Evolutionary conservation across 2,329 filamentous ascomycete species (phyloP), one percentile per base, ranked within the genome.

Genomic region (Epichloe hybrida): DNA sequence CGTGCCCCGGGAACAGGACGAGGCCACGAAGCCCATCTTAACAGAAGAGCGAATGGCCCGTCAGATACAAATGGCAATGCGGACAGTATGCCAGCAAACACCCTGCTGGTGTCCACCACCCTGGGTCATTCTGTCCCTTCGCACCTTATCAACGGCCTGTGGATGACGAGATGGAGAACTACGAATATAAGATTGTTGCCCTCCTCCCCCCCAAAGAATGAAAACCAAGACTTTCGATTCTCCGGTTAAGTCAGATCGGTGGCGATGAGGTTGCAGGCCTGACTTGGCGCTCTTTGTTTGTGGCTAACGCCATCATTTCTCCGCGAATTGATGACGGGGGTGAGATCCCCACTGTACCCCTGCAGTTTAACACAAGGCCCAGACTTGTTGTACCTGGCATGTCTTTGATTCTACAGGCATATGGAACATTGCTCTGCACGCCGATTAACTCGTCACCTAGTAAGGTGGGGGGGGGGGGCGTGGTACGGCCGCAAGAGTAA

Each of bases 1-100:
- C 50, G 67, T 76, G 40, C 69, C 69, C 21, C 61, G 64, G 20
- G 65, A 67, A 35, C 63, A 66, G 40, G 66, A 69, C 44, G 52
- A 59, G 21, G 57, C 61, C 37, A 55, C 56, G 27, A 59, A 65
- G 40, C 60, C 64, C 6, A 54, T 56, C 34, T 59, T 67, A 46
- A 59, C 60, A 4, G 60, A 64, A 44, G 60, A 63, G 48, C 61
- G 66, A 36, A 64, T 74, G 55, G 61, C 61, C 21, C 57, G 60
- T 38, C 68, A 70, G 53, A 62, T 72, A 20, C 51, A 64, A 49
- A 63, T 61, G 12, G 69, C 69, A 9, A 57, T 72, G 38, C 53
- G 53, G 9, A 62, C 60, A 4, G 55, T 70, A n/a, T 58, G 58
- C 36, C 56, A 61, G 9, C 55, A 62, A 31, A 55, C 58, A 4